Percentiles rank a stretch among this genome's conserved stretches.
Conservation (phyloP, 352 stramenopile species). For the Phytophthora kernoviae region DNA sequence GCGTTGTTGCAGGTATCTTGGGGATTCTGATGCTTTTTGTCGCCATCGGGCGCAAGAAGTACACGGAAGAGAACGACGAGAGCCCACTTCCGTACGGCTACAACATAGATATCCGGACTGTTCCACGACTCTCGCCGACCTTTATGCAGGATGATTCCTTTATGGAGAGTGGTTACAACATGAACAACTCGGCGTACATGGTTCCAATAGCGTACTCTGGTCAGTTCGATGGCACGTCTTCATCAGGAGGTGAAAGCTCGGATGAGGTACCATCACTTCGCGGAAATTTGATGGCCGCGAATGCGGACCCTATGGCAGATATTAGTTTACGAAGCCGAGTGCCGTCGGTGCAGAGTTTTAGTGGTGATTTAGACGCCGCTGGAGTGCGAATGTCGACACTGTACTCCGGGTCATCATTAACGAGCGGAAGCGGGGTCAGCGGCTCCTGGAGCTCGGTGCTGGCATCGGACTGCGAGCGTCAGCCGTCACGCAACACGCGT, state of each 20-base stretch:
- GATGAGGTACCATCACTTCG: conserved; percentile 29
- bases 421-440: conserved; percentile 51
- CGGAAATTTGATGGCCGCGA: conserved; percentile 13
- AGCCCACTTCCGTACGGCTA: conserved; percentile 48
- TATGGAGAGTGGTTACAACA: conserved; percentile 29
- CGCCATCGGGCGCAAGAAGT: conserved; percentile 66
- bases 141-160: conserved; percentile 54
- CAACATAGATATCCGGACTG: conserved; percentile 46
- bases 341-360: conserved; percentile 21
- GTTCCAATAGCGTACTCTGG: conserved; percentile 15
- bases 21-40: conserved; percentile 64
- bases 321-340: conserved; percentile 20
- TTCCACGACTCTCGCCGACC: conserved; percentile 57
- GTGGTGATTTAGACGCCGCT: conserved; percentile 13
- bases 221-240: conserved; percentile 24
- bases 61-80: conserved; percentile 56
- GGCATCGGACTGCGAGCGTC: conserved; percentile 58
- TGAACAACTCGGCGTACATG: conserved; percentile 29
- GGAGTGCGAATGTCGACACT: conserved; percentile 30
- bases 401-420: conserved; percentile 55
- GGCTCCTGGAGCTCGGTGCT: conserved; percentile 81
- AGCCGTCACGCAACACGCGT: conserved; percentile 61
- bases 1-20: conserved; percentile 66
- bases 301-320: conserved; percentile 17
- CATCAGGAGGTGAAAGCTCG: conserved; percentile 25